Base-by-base conservation (phyloP, 2,329 filamentous ascomycete genomes). In the Fusarium sp. region DNA sequence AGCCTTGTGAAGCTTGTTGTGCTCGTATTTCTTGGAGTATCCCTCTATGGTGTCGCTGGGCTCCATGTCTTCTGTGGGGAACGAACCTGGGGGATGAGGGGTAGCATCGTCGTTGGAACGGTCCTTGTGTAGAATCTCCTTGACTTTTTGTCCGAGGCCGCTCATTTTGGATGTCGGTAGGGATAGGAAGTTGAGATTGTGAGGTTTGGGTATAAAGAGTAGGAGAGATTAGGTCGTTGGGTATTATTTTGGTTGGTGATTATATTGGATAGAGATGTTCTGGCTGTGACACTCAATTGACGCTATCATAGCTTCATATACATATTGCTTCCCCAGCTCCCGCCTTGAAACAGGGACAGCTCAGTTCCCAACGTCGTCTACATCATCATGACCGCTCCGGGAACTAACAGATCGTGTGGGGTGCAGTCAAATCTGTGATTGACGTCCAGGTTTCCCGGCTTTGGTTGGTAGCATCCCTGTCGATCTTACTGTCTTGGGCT, bases 1-100 rank as follows among this genome's bases (percentile, higher is more conserved):
- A 5, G 69, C 8, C 38, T 74, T 74, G 56, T 74, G 72, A 27
- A 74, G 47, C 44, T 74, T 74, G 47, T 63, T 72, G 4, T 72
- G 71, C 8, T 73, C 66, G 6, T 66, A 16, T 24, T 56, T 20
- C 16, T 58, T 63, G 9, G 65, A 55, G 27, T 53, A 67, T 3
- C 49, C 55, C 18, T 55, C 15, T 10, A 25, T 27, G 12, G 43
- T 55, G 14, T 72, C 61, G 12, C 55, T 49, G 15, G 62, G 46
- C 24, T 57, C 58, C 59, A 65, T 63, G 8, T 69, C 71, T 38
- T 73, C 71, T 24, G 56, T 59, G 12, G 71, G 72, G 30, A 63
- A 74, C 27, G 63, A 61, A 60, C 72, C 72, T 15, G 72, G 72
- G 20, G 72, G 58, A 32, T 73, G 58, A 22, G 42, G 61, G 38